phyloP scores from a whole-genome alignment of 2,329 filamentous ascomycete species.

The Plenodomus tracheiphilus region DNA sequence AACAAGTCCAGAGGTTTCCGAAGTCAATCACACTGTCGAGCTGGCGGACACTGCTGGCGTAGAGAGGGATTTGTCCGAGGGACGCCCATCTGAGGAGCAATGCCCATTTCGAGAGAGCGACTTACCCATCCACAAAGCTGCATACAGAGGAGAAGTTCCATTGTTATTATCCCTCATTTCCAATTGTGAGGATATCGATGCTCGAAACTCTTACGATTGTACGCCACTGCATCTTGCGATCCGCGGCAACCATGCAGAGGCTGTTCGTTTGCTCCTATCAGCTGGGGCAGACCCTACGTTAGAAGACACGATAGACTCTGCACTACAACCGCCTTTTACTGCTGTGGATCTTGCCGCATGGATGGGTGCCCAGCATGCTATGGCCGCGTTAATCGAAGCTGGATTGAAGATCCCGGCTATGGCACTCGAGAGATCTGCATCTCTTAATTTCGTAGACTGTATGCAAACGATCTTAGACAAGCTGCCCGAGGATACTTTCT shows the following conservation, averaged over 20 bases:
- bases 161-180: neutral
- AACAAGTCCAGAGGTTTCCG: too few relatives aligned
- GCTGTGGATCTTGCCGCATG: constrained; percentile 5
- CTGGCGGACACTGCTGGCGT: too few relatives aligned
- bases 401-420: neutral
- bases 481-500: neutral
- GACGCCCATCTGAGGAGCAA: too few relatives aligned
- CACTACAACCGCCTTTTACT: neutral
- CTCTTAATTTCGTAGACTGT: constrained; percentile 3
- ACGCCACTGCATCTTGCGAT: constrained; percentile 8
- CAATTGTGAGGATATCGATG: constrained; percentile 2
- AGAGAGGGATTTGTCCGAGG: too few relatives aligned
- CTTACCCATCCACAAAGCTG: constrained; percentile 5
- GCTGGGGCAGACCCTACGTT: constrained; percentile 5
- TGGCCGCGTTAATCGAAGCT: constrained; percentile 1
- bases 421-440: constrained; percentile 1
- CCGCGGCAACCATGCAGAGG: constrained; percentile 3
- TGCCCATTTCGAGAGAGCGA: constrained; percentile 2
- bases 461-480: constrained; percentile 2
- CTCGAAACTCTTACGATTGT: neutral
- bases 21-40: too few relatives aligned
- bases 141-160: constrained; percentile 4
- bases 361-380: constrained; percentile 5
- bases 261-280: constrained; percentile 2
- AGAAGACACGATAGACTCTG: constrained; percentile 1